Evolutionary conservation across 805 yeast genomes (phyloP).

Genomic region (Debaryomyces castellii): DNA sequence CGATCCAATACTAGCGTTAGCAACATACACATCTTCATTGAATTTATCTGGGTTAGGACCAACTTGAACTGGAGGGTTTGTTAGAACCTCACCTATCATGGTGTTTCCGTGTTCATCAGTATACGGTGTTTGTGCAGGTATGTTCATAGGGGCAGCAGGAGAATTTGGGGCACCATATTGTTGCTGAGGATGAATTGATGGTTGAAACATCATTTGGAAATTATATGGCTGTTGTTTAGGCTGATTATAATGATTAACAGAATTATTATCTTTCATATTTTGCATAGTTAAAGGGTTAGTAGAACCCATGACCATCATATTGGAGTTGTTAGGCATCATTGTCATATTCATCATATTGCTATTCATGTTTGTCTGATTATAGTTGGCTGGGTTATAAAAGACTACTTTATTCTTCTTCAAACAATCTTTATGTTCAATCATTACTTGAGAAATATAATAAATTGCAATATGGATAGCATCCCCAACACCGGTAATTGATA

Average conservation of each 20-base stretch:
- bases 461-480: conserved; percentile 86
- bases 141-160: conserved; percentile 13
- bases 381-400: conserved; percentile 59
- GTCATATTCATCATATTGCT: conserved; percentile 14
- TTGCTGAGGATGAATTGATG: conserved; percentile 33
- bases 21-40: conserved; percentile 71
- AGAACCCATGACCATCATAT: conserved; percentile 20
- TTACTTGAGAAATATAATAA: conserved; percentile 69
- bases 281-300: conserved; percentile 17
- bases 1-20: conserved; percentile 76
- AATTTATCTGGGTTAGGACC: conserved; percentile 46
- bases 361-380: conserved; percentile 20
- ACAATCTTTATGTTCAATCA: conserved; percentile 56
- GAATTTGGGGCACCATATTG: conserved; percentile 20
- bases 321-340: conserved; percentile 13
- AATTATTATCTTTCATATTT: conserved; percentile 16
- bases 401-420: conserved; percentile 54
- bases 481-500: conserved; percentile 73
- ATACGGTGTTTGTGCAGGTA: conserved; percentile 33
- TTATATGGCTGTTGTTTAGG: conserved; percentile 28
- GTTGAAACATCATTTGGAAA: conserved; percentile 42
- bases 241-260: conserved; percentile 11
- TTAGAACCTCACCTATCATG: conserved; percentile 44
- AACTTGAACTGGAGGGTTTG: conserved; percentile 35
- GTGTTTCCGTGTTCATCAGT: conserved; percentile 47